A percentile compares a stretch with the other conserved stretches of the same genome.
Evolutionary conservation across 23 red algal species (phyloP).

Genomic region (Gracilaria vermiculophylla): DNA sequence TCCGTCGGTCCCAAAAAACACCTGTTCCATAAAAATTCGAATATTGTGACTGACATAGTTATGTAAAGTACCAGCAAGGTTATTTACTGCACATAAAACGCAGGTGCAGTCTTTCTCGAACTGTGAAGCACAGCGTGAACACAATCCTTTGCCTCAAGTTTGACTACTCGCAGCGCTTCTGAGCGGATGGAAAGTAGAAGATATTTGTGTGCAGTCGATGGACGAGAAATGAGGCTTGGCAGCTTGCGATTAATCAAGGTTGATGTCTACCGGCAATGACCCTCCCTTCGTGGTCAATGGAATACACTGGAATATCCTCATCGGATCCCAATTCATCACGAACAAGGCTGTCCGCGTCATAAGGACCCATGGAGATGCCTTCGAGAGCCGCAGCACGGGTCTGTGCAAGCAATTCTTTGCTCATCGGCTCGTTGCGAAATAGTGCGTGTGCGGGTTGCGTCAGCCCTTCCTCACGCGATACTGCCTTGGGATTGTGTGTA

Average conservation of each 20-base stretch:
- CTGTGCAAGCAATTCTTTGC: not conserved
- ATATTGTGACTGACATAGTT: no score
- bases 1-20: no score
- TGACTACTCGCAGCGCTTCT: no score
- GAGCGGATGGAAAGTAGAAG: no score
- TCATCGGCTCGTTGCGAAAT: not conserved
- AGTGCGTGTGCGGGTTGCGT: not conserved
- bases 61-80: no score
- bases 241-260: not conserved
- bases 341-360: not conserved
- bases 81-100: no score
- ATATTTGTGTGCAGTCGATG: no score
- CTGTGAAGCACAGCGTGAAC: no score
- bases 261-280: not conserved
- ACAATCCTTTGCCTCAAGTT: no score
- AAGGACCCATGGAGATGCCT: not conserved
- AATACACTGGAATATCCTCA: not conserved
- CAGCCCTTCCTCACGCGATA: not conserved
- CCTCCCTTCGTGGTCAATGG: slow-evolving; percentile 1
- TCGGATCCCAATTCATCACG: not conserved
- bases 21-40: no score
- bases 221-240: not conserved
- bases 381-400: not conserved
- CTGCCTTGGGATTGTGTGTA: not conserved
- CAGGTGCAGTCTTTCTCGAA: no score